A percentile compares a stretch with the other conserved stretches of the same genome.
phyloP scores from a whole-genome alignment of 2,329 filamentous ascomycete genomes.

The Teratosphaeriaceae sp. region DNA sequence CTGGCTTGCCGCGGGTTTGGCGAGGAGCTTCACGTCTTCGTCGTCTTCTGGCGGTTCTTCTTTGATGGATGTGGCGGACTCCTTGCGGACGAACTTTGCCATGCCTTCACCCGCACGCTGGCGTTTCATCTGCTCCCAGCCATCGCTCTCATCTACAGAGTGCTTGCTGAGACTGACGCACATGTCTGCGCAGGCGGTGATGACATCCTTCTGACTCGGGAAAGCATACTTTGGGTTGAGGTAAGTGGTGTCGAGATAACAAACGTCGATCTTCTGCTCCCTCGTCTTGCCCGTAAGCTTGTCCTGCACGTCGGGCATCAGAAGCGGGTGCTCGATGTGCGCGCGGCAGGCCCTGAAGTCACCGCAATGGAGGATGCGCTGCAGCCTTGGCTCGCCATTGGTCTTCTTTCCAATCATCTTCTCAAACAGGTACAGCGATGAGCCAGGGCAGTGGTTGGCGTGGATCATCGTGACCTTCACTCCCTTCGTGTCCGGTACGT shows the following conservation, averaged over 20 bases:
- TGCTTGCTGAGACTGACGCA: conserved; percentile 71
- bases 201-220: conserved; percentile 80
- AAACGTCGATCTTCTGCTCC: conserved; percentile 87
- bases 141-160: conserved; percentile 49
- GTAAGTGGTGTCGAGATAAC: conserved; percentile 96
- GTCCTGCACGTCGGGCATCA: conserved; percentile 70
- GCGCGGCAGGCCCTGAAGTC: conserved; percentile 88
- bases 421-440: conserved; percentile 87
- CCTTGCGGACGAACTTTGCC: conserved; percentile 53
- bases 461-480: conserved; percentile 90
- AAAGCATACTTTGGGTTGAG: conserved; percentile 94
- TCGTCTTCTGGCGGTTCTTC: conserved; percentile 30
- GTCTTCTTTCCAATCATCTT: conserved; percentile 60
- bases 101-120: conserved; percentile 52
- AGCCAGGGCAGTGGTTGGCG: conserved; percentile 94
- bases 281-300: conserved; percentile 60
- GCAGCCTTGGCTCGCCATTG: conserved; percentile 48
- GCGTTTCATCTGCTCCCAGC: conserved; percentile 51
- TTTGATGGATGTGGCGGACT: conserved; percentile 34
- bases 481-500: conserved; percentile 75
- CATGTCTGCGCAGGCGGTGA: conserved; percentile 78
- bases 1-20: conserved; percentile 24
- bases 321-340: conserved; percentile 73
- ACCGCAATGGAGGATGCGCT: conserved; percentile 87
- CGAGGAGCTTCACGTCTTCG: conserved; percentile 28